Evolutionary conservation across 176 grass and related monocot genomes (phyloP), one percentile per base, ranked within the genome.

Genomic region (Carex parvula): DNA sequence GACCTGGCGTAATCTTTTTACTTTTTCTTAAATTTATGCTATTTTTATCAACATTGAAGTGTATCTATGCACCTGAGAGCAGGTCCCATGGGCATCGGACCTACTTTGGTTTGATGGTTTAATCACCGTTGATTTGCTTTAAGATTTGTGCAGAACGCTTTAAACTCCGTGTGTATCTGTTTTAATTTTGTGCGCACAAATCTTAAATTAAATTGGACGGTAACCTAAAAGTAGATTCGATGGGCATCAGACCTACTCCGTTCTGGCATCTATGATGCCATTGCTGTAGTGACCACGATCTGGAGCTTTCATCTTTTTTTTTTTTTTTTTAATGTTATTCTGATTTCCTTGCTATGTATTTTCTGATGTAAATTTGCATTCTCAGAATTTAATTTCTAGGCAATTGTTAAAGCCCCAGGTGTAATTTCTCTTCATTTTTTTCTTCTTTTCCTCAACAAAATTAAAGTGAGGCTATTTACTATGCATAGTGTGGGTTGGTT

Each of bases 1-100:
- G 91, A 98, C 74, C 86, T 98, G 13, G 57, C 84, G 2, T 29
- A 61, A 66, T 64, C 17, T 30, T 68, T 60, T 53, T 53, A 30
- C 20, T 70, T 0, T 53, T 0, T 89, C 85, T 3, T 81, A 83
- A 0, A 90, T 88, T 11, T 15, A 50, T 87, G 70, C 3, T 1
- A 4, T 75, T 63, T 16, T 76, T 85, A 85, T 60, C 4, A 76
- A 8, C 48, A 33, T 29, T 76, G 20, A 76, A 55, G 5, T 74
- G 10, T 74, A 26, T 74, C 20, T 74, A 24, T 24, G 24, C 24
- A 24, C 24, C 24, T 24, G 24, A 24, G 24, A 24, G 24, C 0
- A 24, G 24, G 24, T 24, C 24, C 0, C n/a, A 24, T 24, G 24
- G 24, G 24, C 24, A 24, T 24, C 0, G 24, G 24, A 24, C 24